Percentiles rank a stretch among this genome's conserved stretches.
Evolutionary conservation across 129 eudicot species (phyloP).

Genomic region (Ambrosia trifida): DNA sequence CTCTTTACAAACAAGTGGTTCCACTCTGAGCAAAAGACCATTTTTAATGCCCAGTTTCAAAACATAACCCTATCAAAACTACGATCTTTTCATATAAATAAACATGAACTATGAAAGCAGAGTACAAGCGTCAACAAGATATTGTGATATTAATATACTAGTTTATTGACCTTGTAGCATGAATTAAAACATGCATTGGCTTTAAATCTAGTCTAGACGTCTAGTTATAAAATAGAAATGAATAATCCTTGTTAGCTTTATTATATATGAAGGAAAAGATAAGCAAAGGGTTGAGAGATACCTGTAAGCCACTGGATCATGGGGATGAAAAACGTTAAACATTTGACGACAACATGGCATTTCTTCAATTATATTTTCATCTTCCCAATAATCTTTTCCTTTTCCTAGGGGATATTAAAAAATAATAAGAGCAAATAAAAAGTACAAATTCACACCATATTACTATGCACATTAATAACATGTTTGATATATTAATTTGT

Average conservation of each 20-base stretch:
- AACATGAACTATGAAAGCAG: not conserved
- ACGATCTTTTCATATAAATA: not conserved
- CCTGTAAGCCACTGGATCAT: constrained; percentile 99
- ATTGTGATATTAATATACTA: not conserved
- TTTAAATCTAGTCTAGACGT: too few species aligned
- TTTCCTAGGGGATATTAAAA: constrained; percentile 43
- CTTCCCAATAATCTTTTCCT: constrained; percentile 85
- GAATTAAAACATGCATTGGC: not conserved
- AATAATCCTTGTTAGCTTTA: not conserved
- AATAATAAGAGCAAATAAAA: constrained; percentile 11
- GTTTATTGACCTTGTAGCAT: not conserved
- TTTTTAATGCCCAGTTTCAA: constrained; percentile 14
- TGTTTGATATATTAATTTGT: not conserved
- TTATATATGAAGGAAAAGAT: not conserved
- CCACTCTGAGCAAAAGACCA: constrained; percentile 55
- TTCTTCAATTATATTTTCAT: constrained; percentile 77
- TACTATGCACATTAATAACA: not conserved
- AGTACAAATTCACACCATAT: not conserved
- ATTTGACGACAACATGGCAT: constrained; percentile 89
- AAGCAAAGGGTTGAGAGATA: constrained; percentile 11
- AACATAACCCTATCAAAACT: not conserved
- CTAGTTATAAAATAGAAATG: not conserved
- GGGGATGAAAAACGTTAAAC: constrained; percentile 96
- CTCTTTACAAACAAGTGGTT: constrained; percentile 91
- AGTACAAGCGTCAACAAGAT: not conserved